These are phyloP conservation scores for Lodderomyces elongisporus DNA, from an alignment of 1,139 yeast genomes.

Conservation along the genomic window DNA sequence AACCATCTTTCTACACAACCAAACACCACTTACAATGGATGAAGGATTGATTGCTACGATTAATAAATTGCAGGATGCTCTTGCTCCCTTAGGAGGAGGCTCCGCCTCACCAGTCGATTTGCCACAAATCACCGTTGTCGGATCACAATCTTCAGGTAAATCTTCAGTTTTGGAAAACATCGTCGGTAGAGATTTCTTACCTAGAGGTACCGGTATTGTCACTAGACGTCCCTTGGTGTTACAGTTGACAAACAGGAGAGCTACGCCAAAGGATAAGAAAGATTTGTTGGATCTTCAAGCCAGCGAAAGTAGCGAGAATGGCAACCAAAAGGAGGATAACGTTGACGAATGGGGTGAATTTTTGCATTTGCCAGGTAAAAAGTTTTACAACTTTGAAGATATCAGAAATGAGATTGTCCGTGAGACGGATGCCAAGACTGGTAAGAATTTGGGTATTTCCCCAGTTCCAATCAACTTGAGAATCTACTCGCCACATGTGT, in stretches of 20 bases:
- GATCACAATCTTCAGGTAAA: conserved; percentile 93
- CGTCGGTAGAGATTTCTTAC: conserved; percentile 91
- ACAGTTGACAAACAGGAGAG: conserved; percentile 71
- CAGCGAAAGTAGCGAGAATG: conserved; percentile 32
- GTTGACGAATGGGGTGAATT: conserved; percentile 98
- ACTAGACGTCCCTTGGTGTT: conserved; percentile 88
- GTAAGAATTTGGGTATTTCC: conserved; percentile 87
- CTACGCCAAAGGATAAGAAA: conserved; percentile 18
- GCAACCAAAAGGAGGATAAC: conserved; percentile 63
- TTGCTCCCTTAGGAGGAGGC: conserved; percentile 90
- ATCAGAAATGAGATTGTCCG: conserved; percentile 86
- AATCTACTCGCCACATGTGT: conserved; percentile 92
- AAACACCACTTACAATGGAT: conserved; percentile 58
- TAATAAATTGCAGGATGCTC: conserved; percentile 88
- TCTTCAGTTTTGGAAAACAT: conserved; percentile 91
- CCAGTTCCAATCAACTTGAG: conserved; percentile 89
- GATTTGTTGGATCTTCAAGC: conserved; percentile 34
- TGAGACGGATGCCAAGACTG: conserved; percentile 93
- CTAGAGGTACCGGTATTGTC: conserved; percentile 94
- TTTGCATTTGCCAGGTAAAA: conserved; percentile 85
- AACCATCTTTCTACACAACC: conserved; percentile 1
- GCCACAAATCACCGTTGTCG: conserved; percentile 95
- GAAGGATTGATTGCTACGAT: conserved; percentile 85
- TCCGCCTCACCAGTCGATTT: conserved; percentile 81
- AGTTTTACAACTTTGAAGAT: conserved; percentile 84